Percentiles rank a stretch among this genome's conserved stretches.
Conservation (phyloP, 176 grass and related monocot species). For the Carex parvula region DNA sequence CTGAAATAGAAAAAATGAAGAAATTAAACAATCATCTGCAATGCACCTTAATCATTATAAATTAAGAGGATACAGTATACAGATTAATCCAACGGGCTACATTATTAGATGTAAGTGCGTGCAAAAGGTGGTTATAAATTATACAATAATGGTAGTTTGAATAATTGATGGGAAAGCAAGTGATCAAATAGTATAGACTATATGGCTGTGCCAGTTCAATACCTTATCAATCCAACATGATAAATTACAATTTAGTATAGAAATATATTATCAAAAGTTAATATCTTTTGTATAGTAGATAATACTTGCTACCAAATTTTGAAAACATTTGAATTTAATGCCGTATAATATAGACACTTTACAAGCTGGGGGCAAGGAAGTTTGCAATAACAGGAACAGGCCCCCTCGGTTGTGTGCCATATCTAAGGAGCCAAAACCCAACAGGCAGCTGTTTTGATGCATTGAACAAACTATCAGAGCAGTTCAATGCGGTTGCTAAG, state of each 20-base stretch:
- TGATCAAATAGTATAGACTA: background rate
- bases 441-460: slow-evolving; percentile 10
- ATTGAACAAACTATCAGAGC: slow-evolving; percentile 27
- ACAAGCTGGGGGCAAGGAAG: slow-evolving; percentile 35
- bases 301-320: background rate
- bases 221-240: background rate
- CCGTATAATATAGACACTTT: slow-evolving; percentile 1
- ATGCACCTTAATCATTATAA: background rate
- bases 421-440: background rate
- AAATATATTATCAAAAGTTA: background rate
- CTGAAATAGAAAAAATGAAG: background rate
- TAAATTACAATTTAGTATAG: background rate
- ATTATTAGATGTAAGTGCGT: background rate
- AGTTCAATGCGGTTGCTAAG: slow-evolving; percentile 15
- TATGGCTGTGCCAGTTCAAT: background rate
- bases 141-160: background rate
- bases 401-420: slow-evolving; percentile 30
- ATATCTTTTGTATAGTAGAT: background rate
- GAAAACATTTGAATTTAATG: background rate
- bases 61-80: background rate
- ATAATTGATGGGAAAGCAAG: background rate
- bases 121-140: background rate
- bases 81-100: background rate
- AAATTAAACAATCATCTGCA: background rate
- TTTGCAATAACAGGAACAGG: slow-evolving; percentile 22